Conservation (phyloP, 371 early-diverging fungal genomes). For the Rozella allomycis region DNA sequence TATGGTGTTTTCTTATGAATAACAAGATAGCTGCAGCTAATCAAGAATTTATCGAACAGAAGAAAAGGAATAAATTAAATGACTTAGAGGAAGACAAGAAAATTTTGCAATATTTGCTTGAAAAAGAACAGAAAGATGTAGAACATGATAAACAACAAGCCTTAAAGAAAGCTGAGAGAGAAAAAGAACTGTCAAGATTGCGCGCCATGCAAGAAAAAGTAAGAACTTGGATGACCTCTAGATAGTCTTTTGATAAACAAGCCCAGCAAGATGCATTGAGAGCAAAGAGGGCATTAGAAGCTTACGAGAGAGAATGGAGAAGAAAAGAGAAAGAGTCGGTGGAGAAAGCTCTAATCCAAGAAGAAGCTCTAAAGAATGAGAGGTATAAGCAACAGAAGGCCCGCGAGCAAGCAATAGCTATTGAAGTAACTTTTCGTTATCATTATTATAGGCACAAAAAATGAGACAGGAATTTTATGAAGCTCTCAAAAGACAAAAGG, state of each 20-base stretch:
- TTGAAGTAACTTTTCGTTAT: conserved; percentile 15
- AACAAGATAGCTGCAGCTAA: conserved; percentile 20
- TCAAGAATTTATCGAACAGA: conserved; percentile 17
- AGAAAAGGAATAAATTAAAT: conserved; percentile 8
- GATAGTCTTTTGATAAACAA: conserved; percentile 14
- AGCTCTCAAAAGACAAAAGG: conserved; percentile 16
- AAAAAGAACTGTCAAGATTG: conserved; percentile 20
- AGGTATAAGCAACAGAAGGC: conserved; percentile 18
- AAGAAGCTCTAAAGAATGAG: conserved; percentile 15
- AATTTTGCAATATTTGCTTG: conserved; percentile 23
- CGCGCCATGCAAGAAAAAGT: conserved; percentile 29
- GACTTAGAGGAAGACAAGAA: conserved; percentile 28
- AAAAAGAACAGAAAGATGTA: conserved; percentile 20
- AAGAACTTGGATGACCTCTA: no score
- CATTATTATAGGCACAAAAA: conserved; percentile 7
- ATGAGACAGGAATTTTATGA: conserved; percentile 23
- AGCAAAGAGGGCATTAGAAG: conserved; percentile 22
- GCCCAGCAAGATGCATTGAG: conserved; percentile 29
- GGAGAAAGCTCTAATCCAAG: conserved; percentile 11
- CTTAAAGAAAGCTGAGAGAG: conserved; percentile 21
- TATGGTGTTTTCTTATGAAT: conserved; percentile 1
- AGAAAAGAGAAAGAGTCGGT: conserved; percentile 21
- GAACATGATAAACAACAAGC: conserved; percentile 16
- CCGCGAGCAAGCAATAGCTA: conserved; percentile 23
- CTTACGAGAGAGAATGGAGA: conserved; percentile 32